A percentile compares a stretch with the other conserved stretches of the same genome.
Conservation (phyloP, 805 yeast species). For the Wickerhamiella kurtzmanii region DNA sequence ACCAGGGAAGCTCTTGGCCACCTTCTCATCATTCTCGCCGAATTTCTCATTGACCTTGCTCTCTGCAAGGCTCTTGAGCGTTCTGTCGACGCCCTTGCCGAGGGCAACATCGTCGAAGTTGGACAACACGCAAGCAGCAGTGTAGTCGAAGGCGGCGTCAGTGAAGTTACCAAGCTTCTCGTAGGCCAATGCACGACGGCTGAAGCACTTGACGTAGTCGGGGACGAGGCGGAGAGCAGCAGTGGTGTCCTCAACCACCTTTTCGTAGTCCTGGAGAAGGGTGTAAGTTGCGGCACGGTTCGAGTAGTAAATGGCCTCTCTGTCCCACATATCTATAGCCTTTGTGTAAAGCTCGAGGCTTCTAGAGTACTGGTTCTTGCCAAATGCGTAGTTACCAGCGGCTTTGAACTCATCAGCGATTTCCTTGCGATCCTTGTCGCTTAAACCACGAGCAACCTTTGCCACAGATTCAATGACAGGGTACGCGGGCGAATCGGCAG, state of each 20-base stretch:
- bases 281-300: conserved; percentile 95
- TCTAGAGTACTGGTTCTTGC: conserved; percentile 49
- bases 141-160: conserved; percentile 83
- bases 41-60: conserved; percentile 39
- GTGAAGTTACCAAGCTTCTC: conserved; percentile 66
- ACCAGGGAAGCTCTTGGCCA: conserved; percentile 45
- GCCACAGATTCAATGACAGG: conserved; percentile 23
- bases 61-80: conserved; percentile 66
- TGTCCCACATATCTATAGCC: conserved; percentile 56
- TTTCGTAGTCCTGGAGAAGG: conserved; percentile 62
- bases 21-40: conserved; percentile 30
- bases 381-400: conserved; percentile 75
- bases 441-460: conserved; percentile 14
- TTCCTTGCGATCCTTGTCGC: conserved; percentile 30
- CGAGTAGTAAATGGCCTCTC: conserved; percentile 80
- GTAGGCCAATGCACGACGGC: conserved; percentile 87
- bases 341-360: conserved; percentile 70
- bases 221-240: conserved; percentile 77
- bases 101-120: conserved; percentile 67
- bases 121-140: conserved; percentile 75
- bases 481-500: conserved; percentile 23
- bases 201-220: conserved; percentile 77
- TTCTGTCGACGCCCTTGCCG: conserved; percentile 76
- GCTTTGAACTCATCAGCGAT: conserved; percentile 65
- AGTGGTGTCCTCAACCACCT: conserved; percentile 79